Evolutionary conservation across 2,329 filamentous ascomycete species (phyloP), one percentile per base, ranked within the genome.

Genomic region (Aphanoascus verrucosus): DNA sequence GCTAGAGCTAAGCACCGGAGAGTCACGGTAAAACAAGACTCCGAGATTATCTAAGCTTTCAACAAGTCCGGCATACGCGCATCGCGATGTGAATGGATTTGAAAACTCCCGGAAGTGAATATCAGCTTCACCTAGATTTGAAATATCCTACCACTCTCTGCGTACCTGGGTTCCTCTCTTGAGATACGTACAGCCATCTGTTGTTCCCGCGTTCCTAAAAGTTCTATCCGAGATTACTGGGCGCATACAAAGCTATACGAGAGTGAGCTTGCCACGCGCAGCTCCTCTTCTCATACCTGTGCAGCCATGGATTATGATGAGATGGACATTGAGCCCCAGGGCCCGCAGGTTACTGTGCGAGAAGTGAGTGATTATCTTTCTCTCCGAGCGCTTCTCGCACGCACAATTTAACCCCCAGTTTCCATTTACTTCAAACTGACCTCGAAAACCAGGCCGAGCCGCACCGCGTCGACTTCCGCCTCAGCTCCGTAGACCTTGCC

Each of bases 391-490:
- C 14, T 9, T 17, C n/a, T 17, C 8, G n/a, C 3, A n/a, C n/a
- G n/a, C n/a, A n/a, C 40, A 9, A 17, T 5, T 5, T 11, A 42
- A 8, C 17, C 3, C 12, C 19, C n/a, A 41, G 23, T 14, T 34
- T 14, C 11, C 8, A 15, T 2, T 34, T 34, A 14, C 31, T 8
- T 17, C 31, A 28, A 31, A 28, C 15, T 31, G 14, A 34, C 11
- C 40, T 34, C 49, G 28, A 11, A 43, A 34, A 34, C n/a, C 61
- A 95, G 88, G 86, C 86, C 59, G 87, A 90, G 66, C 75, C 75
- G 58, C 81, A 83, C 63, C 84, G 86, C 64, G 89, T 95, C 68
- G 85, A 95, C 72, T 97, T 97, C 75, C 84, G 93, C 70, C 82
- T 98, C 55, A 85, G 82, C 64, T 88, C 88, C 67, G 74, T 96